These are phyloP conservation scores for Nannochloropsis oceanica DNA, from an alignment of 108 stramenopile genomes.

Conservation along the genomic window DNA sequence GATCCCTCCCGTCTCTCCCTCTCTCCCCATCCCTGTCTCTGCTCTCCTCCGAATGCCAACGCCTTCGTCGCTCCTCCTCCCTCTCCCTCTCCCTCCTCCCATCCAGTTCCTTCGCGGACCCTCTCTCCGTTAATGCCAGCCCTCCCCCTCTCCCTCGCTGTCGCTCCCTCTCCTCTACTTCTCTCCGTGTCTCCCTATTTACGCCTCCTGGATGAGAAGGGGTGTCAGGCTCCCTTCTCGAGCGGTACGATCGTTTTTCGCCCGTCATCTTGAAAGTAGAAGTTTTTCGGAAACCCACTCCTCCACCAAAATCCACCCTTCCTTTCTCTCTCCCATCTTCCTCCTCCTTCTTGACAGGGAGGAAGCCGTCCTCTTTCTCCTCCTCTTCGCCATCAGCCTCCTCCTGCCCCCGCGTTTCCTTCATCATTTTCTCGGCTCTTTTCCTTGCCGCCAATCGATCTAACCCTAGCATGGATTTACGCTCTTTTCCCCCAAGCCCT, in stretches of 20 bases:
- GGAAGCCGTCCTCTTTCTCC: background rate
- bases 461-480: slow-evolving; percentile 29
- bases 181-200: background rate
- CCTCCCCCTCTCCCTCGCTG: background rate
- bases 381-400: background rate
- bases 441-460: slow-evolving; percentile 31
- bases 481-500: background rate
- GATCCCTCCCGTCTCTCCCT: background rate
- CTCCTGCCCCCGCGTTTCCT: no score
- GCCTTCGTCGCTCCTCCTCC: background rate
- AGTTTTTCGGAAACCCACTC: background rate
- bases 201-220: slow-evolving; percentile 3
- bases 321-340: background rate
- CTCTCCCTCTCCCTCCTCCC: background rate
- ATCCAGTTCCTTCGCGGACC: background rate
- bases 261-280: background rate
- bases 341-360: background rate
- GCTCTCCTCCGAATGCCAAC: background rate
- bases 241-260: background rate
- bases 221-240: background rate
- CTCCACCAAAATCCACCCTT: background rate
- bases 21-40: background rate
- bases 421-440: background rate
- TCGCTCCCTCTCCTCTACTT: slow-evolving; percentile 15
- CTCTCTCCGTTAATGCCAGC: background rate